Evolutionary conservation across 306 rosid species (phyloP).

Genomic region (Prosopis cineraria): DNA sequence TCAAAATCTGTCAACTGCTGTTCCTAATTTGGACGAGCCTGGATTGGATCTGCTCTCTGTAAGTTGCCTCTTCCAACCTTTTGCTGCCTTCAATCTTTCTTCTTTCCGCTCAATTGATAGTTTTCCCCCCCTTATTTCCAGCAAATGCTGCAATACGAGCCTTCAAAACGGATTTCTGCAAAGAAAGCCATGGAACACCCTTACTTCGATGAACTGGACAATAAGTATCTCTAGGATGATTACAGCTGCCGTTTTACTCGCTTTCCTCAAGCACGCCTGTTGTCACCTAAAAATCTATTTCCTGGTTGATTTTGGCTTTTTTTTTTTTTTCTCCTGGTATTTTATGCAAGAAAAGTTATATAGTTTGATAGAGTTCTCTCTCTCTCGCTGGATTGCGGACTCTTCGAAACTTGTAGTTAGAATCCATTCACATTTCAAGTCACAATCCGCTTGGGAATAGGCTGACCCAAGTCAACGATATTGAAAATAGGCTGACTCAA

Average conservation of each 20-base stretch:
- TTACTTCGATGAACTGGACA: constrained; percentile 67
- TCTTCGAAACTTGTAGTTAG: neutral
- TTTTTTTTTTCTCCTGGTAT: neutral
- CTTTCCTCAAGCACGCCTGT: constrained; percentile 11
- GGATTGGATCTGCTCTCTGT: constrained; percentile 52
- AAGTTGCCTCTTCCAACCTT: neutral
- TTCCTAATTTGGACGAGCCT: constrained; percentile 64
- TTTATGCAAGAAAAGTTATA: neutral
- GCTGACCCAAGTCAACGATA: too few species aligned
- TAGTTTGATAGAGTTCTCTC: neutral
- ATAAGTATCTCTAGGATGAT: constrained; percentile 46
- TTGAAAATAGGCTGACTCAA: too few species aligned
- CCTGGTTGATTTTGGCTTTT: neutral
- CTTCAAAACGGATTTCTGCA: constrained; percentile 71
- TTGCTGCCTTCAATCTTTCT: neutral
- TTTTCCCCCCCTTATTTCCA: constrained; percentile 10
- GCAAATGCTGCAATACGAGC: constrained; percentile 92
- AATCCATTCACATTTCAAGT: neutral
- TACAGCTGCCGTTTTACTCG: neutral
- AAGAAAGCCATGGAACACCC: constrained; percentile 96
- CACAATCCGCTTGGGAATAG: neutral
- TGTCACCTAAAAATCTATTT: neutral
- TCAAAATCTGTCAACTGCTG: constrained; percentile 62
- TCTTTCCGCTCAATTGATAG: neutral
- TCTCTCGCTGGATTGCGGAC: neutral